Percentiles rank a stretch among this genome's conserved stretches.
phyloP scores from a whole-genome alignment of 352 stramenopile genomes.

The Chrysophaeum taylorii region DNA sequence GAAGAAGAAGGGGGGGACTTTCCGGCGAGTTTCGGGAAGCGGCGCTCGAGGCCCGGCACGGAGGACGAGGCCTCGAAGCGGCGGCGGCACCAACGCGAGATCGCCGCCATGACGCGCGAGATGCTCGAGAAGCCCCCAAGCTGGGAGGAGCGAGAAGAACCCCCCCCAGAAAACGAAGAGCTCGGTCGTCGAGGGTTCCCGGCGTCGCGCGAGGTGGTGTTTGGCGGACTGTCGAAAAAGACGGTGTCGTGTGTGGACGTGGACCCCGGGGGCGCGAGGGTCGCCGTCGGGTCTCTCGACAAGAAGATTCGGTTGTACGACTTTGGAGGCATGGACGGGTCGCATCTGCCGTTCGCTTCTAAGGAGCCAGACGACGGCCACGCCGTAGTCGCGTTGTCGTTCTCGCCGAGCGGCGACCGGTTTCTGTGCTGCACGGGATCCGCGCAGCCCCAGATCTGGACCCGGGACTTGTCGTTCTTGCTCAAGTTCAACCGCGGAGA shows the following conservation, averaged over 20 bases:
- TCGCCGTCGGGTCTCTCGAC: conserved; percentile 56
- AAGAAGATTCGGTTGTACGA: conserved; percentile 59
- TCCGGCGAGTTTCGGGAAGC: background rate
- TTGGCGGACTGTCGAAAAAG: conserved; percentile 9
- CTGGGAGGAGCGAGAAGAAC: background rate
- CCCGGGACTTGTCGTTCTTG: conserved; percentile 43
- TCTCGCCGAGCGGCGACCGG: conserved; percentile 48
- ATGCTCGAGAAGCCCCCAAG: conserved; percentile 21
- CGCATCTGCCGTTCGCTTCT: conserved; percentile 38
- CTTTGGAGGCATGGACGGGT: conserved; percentile 63
- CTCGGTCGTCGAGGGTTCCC: conserved; percentile 20
- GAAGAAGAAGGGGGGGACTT: background rate
- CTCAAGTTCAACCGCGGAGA: conserved; percentile 66
- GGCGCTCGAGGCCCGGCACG: background rate
- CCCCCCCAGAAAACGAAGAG: background rate
- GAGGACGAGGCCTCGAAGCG: background rate
- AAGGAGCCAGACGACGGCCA: conserved; percentile 44
- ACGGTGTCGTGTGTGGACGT: conserved; percentile 47
- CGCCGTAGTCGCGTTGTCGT: conserved; percentile 41
- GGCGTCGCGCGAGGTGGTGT: conserved; percentile 34
- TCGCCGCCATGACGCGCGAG: conserved; percentile 28
- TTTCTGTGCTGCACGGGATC: conserved; percentile 57
- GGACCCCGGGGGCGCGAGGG: conserved; percentile 55
- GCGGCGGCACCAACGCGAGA: conserved; percentile 24
- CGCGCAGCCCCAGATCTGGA: conserved; percentile 54